Evolutionary conservation across 768 basidiomycete genomes (phyloP), one percentile per base, ranked within the genome.

Genomic region (Termitomyces sp.): DNA sequence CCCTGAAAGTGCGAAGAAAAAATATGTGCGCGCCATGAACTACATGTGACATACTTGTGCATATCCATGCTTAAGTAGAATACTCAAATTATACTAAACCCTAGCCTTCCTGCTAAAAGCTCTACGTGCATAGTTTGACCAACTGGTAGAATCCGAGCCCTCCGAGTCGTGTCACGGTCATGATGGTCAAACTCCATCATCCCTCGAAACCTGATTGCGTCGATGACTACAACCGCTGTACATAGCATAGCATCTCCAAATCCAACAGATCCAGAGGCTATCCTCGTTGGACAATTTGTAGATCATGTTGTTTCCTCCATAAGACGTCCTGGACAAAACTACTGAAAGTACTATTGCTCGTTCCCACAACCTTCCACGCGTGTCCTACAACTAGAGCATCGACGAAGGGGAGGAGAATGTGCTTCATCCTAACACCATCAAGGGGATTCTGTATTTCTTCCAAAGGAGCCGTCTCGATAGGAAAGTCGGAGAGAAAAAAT

Each of bases 261-360:
- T 36, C 20, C 33, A 28, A 22, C 46, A 11, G 18, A n/a, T 32
- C 9, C 11, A 46, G 22, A 12, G 22, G 44, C 66, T 69, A 81
- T 13, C 84, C 83, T 60, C 84, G 74, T 61, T 83, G 74, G 11
- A 80, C 74, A 35, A 88, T 84, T 38, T 75, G 73, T 66, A 76
- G 74, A 0, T 79, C 79, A 66, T 86, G 86, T 70, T 83, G 81
- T 55, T 70, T 78, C 67, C 81, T 76, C 87, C 89, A 90, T 63
- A 92, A 68, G 28, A 90, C 83, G 60, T 90, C 87, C 59, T 78
- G 74, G 20, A 90, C 81, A 64, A 86, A 94, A 57, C 77, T 73
- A 70, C 88, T 89, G 65, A 91, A 93, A 35, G 92, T 92, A 67
- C 90, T 92, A 58, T 83, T 81, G 57, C 84, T 81, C 13, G 91